Conservation (phyloP, 1,139 yeast species). For the Geotrichum reessii region DNA sequence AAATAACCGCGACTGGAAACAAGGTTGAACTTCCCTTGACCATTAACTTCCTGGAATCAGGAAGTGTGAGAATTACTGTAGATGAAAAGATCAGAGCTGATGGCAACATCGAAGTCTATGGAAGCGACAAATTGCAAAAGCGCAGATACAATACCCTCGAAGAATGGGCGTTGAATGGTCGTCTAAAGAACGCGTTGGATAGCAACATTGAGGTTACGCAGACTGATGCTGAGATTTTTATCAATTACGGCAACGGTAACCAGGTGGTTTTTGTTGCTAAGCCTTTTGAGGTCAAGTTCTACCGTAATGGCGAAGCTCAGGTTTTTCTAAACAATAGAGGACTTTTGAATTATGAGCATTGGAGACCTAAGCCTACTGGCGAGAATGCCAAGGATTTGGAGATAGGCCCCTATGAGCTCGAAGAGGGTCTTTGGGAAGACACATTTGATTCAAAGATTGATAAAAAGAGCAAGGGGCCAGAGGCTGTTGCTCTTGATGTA, state of each 20-base stretch:
- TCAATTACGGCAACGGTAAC: constrained; percentile 42
- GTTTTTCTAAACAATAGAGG: constrained; percentile 62
- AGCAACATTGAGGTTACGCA: constrained; percentile 12
- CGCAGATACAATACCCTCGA: constrained; percentile 58
- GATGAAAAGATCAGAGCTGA: constrained; percentile 52
- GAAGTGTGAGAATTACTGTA: constrained; percentile 53
- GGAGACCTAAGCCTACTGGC: constrained; percentile 42
- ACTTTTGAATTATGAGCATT: constrained; percentile 75
- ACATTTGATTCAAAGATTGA: constrained; percentile 50
- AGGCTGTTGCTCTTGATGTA: constrained; percentile 76
- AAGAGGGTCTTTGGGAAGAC: constrained; percentile 36
- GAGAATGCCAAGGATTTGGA: constrained; percentile 22
- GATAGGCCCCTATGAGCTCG: constrained; percentile 26
- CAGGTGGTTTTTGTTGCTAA: constrained; percentile 41
- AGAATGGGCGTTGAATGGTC: constrained; percentile 50
- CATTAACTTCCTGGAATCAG: constrained; percentile 50
- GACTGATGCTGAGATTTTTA: constrained; percentile 19
- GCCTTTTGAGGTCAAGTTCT: constrained; percentile 53
- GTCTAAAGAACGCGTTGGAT: constrained; percentile 22
- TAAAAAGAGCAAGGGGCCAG: constrained; percentile 76
- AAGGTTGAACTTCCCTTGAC: constrained; percentile 47
- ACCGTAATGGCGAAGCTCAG: constrained; percentile 42
- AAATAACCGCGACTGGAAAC: constrained; percentile 10
- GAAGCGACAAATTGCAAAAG: constrained; percentile 25
- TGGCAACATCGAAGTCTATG: constrained; percentile 32